phyloP scores from a whole-genome alignment of 768 basidiomycete genomes.

The Tylopilus felleus region DNA sequence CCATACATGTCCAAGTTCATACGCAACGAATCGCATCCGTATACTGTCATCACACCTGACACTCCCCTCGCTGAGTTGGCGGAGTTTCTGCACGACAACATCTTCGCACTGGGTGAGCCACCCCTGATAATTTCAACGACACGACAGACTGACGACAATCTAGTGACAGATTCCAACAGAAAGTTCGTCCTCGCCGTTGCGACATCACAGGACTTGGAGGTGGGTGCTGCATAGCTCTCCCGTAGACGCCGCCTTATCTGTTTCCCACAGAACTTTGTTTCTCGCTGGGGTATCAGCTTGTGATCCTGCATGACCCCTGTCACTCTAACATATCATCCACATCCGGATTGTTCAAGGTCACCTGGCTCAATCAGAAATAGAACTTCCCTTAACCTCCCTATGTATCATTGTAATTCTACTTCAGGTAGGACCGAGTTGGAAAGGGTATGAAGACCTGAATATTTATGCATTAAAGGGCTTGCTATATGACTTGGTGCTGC shows the following conservation, averaged over 20 bases:
- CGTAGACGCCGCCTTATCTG: neutral
- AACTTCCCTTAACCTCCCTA: neutral
- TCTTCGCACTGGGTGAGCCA: slow-evolving; percentile 70
- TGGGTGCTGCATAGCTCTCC: neutral
- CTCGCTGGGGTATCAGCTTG: slow-evolving; percentile 21
- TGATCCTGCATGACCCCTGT: neutral
- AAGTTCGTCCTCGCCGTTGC: slow-evolving; percentile 84
- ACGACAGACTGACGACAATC: neutral
- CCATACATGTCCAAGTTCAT: slow-evolving; percentile 74
- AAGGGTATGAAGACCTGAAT: neutral
- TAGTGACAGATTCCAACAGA: slow-evolving; percentile 79
- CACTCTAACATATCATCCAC: neutral
- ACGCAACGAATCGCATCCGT: slow-evolving; percentile 59
- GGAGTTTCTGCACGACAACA: slow-evolving; percentile 64
- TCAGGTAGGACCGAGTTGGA: neutral
- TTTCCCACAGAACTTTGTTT: slow-evolving; percentile 26
- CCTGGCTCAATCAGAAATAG: too few relatives aligned
- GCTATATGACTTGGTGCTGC: too few relatives aligned
- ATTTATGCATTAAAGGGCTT: too few relatives aligned
- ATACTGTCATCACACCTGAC: slow-evolving; percentile 76
- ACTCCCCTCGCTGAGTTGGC: slow-evolving; percentile 82
- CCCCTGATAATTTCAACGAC: neutral
- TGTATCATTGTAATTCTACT: neutral
- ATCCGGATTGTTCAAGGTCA: neutral
- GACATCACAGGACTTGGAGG: slow-evolving; percentile 70